Percentiles rank a stretch among this genome's conserved stretches.
Evolutionary conservation across 2,329 filamentous ascomycete species (phyloP).

Genomic region (Endothia cerciana): DNA sequence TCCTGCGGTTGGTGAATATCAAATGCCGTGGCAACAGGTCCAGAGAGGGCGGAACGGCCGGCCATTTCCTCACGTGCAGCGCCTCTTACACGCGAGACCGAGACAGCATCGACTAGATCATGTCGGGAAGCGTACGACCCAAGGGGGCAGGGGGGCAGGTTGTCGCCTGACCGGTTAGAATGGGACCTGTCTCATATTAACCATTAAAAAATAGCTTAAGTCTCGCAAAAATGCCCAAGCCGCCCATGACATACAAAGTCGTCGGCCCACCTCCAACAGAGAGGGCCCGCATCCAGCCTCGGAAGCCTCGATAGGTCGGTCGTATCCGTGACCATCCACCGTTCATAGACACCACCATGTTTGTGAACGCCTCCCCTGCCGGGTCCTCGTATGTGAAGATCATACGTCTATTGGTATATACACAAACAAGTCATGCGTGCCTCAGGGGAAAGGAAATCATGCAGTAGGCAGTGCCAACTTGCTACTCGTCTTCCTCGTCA

Average conservation of each 20-base stretch:
- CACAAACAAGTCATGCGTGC: neutral
- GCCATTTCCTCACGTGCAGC: neutral
- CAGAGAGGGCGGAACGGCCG: neutral
- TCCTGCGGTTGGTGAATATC: neutral
- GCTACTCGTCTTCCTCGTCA: constrained; percentile 66
- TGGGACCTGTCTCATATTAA: constrained; percentile 18
- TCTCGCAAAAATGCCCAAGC: constrained; percentile 1
- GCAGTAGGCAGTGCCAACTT: constrained; percentile 43
- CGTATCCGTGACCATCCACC: neutral
- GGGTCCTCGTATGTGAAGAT: neutral
- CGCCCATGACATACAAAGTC: constrained; percentile 11
- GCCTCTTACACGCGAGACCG: too few species aligned
- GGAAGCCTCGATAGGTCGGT: neutral
- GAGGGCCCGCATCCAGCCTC: neutral
- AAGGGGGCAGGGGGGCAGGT: neutral
- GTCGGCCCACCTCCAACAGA: constrained; percentile 5
- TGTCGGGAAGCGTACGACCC: neutral
- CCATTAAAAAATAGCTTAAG: constrained; percentile 23
- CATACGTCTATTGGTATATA: constrained; percentile 2
- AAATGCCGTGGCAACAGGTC: neutral
- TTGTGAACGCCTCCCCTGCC: neutral
- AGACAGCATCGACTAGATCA: too few species aligned
- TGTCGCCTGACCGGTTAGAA: constrained; percentile 4
- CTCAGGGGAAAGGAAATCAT: neutral
- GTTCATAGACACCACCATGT: neutral